Evolutionary conservation across 75 land plant genomes (phyloP), one percentile per base, ranked within the genome.

Genomic region (Larix kaempferi): DNA sequence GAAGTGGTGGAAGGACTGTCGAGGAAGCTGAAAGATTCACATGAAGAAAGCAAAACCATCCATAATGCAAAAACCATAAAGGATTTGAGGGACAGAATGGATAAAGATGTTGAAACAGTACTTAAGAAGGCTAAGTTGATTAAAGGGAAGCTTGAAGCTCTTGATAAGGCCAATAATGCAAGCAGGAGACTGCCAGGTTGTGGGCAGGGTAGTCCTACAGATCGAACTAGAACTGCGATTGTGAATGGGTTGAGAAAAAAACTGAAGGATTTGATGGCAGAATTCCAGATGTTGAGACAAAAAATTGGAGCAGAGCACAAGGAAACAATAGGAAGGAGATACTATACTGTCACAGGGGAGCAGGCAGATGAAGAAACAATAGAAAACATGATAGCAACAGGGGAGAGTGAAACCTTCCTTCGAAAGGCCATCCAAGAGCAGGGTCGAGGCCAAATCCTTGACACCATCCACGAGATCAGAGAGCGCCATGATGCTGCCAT

Each of bases 281-380:
- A 93, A 5, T 95, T 95, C 78, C 94, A 91, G 78, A 61, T 60
- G 0, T 78, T 95, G 83, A 76, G 97, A 80, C 86, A 86, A 81
- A 82, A 76, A 80, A 91, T 91, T 78, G 77, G 85, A 86, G 80
- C 74, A 13, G 98, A 95, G 83, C 84, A 93, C 79, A 89, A 80
- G 74, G 92, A 91, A 69, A 89, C 94, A 1, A 85, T 95, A n/a
- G 93, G 75, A 67, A 72, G 98, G 58, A 82, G 94, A 61, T 95
- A 91, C 78, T 95, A 79, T 80, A 90, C 91, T 0, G 88, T 94
- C 66, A 95, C 97, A 2, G 98, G 98, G 44, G 87, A 91, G 80
- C 49, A 73, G 27, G 82, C 92, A 25, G 82, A 89, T 52, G 98
- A 93, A 59, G 91, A 86, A 61, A 82, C 81, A 3, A 88, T 95